phyloP scores from a whole-genome alignment of 768 basidiomycete genomes.

The Ramaria sp. region DNA sequence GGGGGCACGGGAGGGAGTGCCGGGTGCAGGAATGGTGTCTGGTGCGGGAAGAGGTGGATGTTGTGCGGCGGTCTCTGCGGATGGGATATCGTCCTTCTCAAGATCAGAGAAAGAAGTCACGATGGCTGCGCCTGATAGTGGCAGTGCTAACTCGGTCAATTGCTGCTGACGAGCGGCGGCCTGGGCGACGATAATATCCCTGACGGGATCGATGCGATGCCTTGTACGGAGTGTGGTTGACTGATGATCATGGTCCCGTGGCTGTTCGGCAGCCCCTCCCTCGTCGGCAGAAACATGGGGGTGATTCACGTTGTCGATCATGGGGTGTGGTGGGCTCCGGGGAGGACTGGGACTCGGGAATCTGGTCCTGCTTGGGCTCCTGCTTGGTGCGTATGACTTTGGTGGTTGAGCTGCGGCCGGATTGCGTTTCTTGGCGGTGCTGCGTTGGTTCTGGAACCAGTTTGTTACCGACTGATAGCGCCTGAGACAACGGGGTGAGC shows the following conservation, averaged over 20 bases:
- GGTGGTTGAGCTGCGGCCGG: conserved; percentile 9
- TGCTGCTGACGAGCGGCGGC: conserved; percentile 13
- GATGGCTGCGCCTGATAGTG: conserved; percentile 2
- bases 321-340: background rate
- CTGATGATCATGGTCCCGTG: background rate
- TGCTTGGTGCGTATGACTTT: conserved; percentile 13
- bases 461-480: conserved; percentile 72
- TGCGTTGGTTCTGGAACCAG: conserved; percentile 84
- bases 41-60: background rate
- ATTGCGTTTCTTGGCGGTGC: conserved; percentile 39
- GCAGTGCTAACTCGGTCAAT: conserved; percentile 16
- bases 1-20: conserved; percentile 32
- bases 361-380: background rate
- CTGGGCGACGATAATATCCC: conserved; percentile 2
- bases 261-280: no score
- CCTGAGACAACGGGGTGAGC: conserved; percentile 34
- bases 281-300: no score
- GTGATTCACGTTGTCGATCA: background rate
- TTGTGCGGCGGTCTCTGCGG: background rate
- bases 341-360: background rate
- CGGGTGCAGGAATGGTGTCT: background rate
- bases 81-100: background rate
- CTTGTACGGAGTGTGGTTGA: background rate
- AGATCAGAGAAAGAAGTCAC: background rate
- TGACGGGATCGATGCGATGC: conserved; percentile 2